Evolutionary conservation across 2,329 filamentous ascomycete species (phyloP).

Genomic region (Huntiella omanensis): DNA sequence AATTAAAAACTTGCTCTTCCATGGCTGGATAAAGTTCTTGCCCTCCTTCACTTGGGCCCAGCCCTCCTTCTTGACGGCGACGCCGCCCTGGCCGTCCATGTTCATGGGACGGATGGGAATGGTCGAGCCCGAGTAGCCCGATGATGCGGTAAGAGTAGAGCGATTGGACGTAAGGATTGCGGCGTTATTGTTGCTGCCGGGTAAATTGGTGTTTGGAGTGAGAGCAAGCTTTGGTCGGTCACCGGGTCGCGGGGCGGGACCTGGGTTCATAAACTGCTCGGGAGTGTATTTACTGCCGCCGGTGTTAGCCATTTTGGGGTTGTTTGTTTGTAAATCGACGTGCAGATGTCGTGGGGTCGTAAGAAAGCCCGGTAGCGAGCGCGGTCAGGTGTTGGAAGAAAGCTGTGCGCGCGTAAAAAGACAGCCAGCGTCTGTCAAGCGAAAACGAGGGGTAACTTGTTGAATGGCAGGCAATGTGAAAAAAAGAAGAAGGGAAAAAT

Average conservation of each 20-base stretch:
- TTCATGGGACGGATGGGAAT: constrained; percentile 47
- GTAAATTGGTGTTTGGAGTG: constrained; percentile 55
- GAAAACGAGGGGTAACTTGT: no score
- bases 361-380: no score
- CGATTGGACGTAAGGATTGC: constrained; percentile 49
- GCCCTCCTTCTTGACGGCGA: constrained; percentile 62
- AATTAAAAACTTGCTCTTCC: constrained; percentile 85
- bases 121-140: constrained; percentile 51
- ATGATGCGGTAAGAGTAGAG: constrained; percentile 30
- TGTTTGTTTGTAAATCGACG: not conserved
- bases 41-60: constrained; percentile 83
- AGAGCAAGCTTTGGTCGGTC: constrained; percentile 68
- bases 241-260: constrained; percentile 74
- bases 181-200: constrained; percentile 64
- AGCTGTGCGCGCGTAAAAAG: no score
- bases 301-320: constrained; percentile 8
- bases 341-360: no score
- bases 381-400: no score
- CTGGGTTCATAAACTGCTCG: constrained; percentile 84
- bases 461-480: no score
- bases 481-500: no score
- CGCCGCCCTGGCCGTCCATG: constrained; percentile 45
- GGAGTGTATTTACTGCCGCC: constrained; percentile 18
- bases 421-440: no score
- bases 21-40: constrained; percentile 61